A percentile compares a stretch with the other conserved stretches of the same genome.
These are phyloP conservation scores for Clonostachys chloroleuca DNA, from an alignment of 2,329 filamentous ascomycete genomes.

Conservation along the genomic window DNA sequence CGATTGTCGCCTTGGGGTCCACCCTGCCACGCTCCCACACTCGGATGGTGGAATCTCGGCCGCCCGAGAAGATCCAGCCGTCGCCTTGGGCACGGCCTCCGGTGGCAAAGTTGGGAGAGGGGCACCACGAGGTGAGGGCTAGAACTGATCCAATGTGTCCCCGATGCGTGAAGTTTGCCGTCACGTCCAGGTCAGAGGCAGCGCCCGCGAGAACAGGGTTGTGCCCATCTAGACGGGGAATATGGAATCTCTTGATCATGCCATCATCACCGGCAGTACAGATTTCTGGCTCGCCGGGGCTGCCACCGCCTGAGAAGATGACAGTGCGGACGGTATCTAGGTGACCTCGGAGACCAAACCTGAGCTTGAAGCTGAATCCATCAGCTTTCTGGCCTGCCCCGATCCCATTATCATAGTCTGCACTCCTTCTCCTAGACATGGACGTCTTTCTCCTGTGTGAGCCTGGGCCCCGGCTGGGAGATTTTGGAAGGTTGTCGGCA, in stretches of 20 bases:
- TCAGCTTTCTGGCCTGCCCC: slow-evolving; percentile 58
- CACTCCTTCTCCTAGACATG: slow-evolving; percentile 62
- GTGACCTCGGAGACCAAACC: slow-evolving; percentile 88
- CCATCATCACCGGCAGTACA: slow-evolving; percentile 95
- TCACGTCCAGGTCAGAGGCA: slow-evolving; percentile 81
- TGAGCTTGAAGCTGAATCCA: slow-evolving; percentile 78
- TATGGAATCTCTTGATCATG: slow-evolving; percentile 94
- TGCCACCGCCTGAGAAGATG: slow-evolving; percentile 95
- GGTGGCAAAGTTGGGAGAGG: slow-evolving; percentile 83
- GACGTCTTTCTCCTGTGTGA: slow-evolving; percentile 80
- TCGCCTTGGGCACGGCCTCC: slow-evolving; percentile 85
- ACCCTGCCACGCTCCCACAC: slow-evolving; percentile 95
- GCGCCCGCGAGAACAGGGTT: slow-evolving; percentile 37
- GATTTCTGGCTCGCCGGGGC: slow-evolving; percentile 91
- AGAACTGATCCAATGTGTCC: slow-evolving; percentile 91
- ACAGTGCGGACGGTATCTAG: slow-evolving; percentile 90
- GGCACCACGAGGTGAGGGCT: slow-evolving; percentile 80
- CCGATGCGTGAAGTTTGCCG: slow-evolving; percentile 90
- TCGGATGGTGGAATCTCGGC: slow-evolving; percentile 86
- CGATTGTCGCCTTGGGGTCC: slow-evolving; percentile 89
- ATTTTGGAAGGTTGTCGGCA: slow-evolving; percentile 76
- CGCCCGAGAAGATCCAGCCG: slow-evolving; percentile 97
- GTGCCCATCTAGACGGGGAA: slow-evolving; percentile 71
- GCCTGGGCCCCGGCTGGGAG: slow-evolving; percentile 64
- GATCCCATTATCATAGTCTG: slow-evolving; percentile 59